phyloP scores from a whole-genome alignment of 352 stramenopile genomes.

The Globisporangium paroecandrum region DNA sequence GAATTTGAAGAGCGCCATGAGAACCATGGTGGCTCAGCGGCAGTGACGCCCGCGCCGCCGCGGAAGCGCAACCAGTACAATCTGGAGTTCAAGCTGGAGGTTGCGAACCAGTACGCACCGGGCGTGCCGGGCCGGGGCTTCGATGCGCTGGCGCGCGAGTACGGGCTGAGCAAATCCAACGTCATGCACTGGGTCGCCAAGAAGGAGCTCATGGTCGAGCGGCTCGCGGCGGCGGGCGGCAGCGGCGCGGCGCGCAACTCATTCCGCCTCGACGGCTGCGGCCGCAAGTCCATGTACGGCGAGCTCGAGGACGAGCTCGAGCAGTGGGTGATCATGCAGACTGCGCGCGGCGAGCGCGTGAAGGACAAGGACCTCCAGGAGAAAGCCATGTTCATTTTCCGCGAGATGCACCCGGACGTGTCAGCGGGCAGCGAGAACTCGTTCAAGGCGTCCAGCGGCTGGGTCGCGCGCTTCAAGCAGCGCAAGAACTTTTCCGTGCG shows the following conservation, averaged over 20 bases:
- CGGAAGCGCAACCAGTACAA: conserved; percentile 23
- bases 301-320: conserved; percentile 18
- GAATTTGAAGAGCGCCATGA: not conserved
- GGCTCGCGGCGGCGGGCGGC: conserved; percentile 4
- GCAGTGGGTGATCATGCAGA: conserved; percentile 12
- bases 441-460: conserved; percentile 23
- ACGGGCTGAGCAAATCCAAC: conserved; percentile 20
- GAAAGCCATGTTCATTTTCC: conserved; percentile 15
- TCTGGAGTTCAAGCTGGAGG: conserved; percentile 23
- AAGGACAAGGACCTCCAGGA: conserved; percentile 18
- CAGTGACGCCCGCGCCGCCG: not conserved
- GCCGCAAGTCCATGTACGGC: conserved; percentile 17
- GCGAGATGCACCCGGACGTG: conserved; percentile 10
- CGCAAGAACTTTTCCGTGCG: conserved; percentile 17
- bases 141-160: conserved; percentile 19
- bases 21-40: not conserved
- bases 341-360: conserved; percentile 14
- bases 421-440: not conserved
- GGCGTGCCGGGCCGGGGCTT: conserved; percentile 11
- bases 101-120: conserved; percentile 17
- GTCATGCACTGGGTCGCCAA: conserved; percentile 21
- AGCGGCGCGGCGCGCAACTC: conserved; percentile 4
- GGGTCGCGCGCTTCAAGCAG: conserved; percentile 22
- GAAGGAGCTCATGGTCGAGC: conserved; percentile 10
- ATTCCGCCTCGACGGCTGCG: conserved; percentile 18